A percentile compares a stretch with the other conserved stretches of the same genome.
These are phyloP conservation scores for Metschnikowia vanudenii DNA, from an alignment of 805 yeast genomes.

Conservation along the genomic window DNA sequence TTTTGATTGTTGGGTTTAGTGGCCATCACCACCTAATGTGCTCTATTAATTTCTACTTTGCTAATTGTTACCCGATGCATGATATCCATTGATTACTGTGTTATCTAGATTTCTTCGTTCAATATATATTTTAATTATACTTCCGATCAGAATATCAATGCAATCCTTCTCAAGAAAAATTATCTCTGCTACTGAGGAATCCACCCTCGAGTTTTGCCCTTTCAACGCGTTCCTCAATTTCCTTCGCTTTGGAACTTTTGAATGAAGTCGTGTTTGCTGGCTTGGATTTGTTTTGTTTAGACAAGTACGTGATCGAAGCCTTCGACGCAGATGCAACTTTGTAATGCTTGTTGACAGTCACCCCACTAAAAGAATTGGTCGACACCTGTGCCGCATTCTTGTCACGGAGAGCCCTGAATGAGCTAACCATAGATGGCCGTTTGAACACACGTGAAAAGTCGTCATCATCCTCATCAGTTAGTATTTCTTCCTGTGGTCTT, in stretches of 20 bases:
- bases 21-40: neutral
- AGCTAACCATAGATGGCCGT: conserved; percentile 46
- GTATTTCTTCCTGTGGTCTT: conserved; percentile 13
- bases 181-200: conserved; percentile 6
- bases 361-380: conserved; percentile 44
- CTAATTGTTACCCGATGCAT: neutral
- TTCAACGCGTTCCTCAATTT: conserved; percentile 27
- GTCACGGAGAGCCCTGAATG: conserved; percentile 42
- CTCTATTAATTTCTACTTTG: neutral
- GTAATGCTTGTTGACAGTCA: conserved; percentile 52
- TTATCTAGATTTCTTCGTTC: neutral
- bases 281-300: conserved; percentile 29
- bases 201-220: conserved; percentile 19
- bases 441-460: conserved; percentile 41
- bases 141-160: neutral
- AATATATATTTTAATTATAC: neutral
- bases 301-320: conserved; percentile 57
- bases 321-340: conserved; percentile 54
- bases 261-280: conserved; percentile 18
- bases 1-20: conserved; percentile 4
- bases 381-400: conserved; percentile 41
- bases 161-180: neutral
- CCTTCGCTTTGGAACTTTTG: conserved; percentile 28
- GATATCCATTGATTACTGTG: neutral
- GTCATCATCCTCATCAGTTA: conserved; percentile 33